A percentile compares a stretch with the other conserved stretches of the same genome.
These are phyloP conservation scores for Thelonectria rubi DNA, from an alignment of 2,329 filamentous ascomycete genomes.

Conservation along the genomic window DNA sequence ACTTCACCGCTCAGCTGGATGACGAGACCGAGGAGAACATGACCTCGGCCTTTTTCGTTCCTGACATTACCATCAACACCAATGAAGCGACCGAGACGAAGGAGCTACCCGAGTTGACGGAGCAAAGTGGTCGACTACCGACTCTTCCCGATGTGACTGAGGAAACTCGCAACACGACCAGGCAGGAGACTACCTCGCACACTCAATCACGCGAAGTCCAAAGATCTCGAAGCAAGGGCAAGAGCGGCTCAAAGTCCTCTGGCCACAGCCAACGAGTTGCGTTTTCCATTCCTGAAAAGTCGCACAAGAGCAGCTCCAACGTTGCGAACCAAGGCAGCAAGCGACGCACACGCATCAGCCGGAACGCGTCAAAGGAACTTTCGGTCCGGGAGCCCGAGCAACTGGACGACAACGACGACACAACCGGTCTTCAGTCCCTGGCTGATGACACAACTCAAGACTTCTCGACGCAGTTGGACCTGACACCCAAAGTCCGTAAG, in stretches of 20 bases:
- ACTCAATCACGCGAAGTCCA: slow-evolving; percentile 40
- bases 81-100: slow-evolving; percentile 49
- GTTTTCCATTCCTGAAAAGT: slow-evolving; percentile 53
- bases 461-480: slow-evolving; percentile 45
- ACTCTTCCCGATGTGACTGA: slow-evolving; percentile 43
- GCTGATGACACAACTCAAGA: slow-evolving; percentile 48
- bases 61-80: slow-evolving; percentile 64
- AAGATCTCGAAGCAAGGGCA: slow-evolving; percentile 43
- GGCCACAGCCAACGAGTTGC: slow-evolving; percentile 50
- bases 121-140: slow-evolving; percentile 44
- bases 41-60: slow-evolving; percentile 67
- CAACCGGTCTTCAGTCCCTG: slow-evolving; percentile 46
- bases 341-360: slow-evolving; percentile 45
- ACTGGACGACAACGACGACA: slow-evolving; percentile 48
- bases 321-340: slow-evolving; percentile 56
- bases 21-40: slow-evolving; percentile 61
- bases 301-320: slow-evolving; percentile 44
- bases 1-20: slow-evolving; percentile 48
- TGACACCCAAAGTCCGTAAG: slow-evolving; percentile 40
- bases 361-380: slow-evolving; percentile 34
- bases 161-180: slow-evolving; percentile 42
- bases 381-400: slow-evolving; percentile 39
- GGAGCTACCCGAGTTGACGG: slow-evolving; percentile 46
- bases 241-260: slow-evolving; percentile 36
- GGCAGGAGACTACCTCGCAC: slow-evolving; percentile 43